These are phyloP conservation scores for Cucurbitaria berberidis DNA, from an alignment of 2,329 filamentous ascomycete species.

Conservation along the genomic window DNA sequence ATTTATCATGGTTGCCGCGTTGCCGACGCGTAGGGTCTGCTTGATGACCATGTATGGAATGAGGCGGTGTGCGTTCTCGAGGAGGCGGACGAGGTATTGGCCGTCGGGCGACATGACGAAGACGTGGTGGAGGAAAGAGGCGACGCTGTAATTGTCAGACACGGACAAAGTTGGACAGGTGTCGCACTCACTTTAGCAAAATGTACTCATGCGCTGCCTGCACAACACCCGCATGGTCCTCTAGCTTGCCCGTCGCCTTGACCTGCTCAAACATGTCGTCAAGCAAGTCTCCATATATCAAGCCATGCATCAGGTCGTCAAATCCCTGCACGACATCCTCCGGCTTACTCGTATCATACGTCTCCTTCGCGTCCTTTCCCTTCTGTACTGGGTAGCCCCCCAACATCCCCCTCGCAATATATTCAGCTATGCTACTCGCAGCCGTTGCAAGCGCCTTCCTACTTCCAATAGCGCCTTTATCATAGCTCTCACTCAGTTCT, in stretches of 20 bases:
- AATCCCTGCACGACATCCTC: conserved; percentile 69
- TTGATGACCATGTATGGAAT: conserved; percentile 74
- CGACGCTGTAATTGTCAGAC: conserved; percentile 59
- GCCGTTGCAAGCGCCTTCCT: conserved; percentile 78
- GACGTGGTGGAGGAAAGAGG: conserved; percentile 75
- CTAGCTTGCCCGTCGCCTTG: conserved; percentile 66
- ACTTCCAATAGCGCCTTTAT: conserved; percentile 76
- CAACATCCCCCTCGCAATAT: conserved; percentile 69
- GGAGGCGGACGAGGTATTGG: conserved; percentile 72
- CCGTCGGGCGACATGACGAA: conserved; percentile 77
- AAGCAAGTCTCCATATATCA: conserved; percentile 72
- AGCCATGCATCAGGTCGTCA: conserved; percentile 68
- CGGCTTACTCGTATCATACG: conserved; percentile 66
- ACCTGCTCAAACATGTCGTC: conserved; percentile 69
- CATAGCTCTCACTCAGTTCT: conserved; percentile 80
- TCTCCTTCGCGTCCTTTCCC: conserved; percentile 38
- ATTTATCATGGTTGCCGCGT: conserved; percentile 81
- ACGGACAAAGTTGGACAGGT: not conserved
- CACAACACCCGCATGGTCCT: conserved; percentile 67
- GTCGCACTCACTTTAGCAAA: conserved; percentile 68
- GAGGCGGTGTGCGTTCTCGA: conserved; percentile 72
- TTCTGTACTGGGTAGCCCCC: conserved; percentile 62
- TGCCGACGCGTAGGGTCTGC: conserved; percentile 76
- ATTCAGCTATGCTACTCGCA: conserved; percentile 71
- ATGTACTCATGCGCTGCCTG: conserved; percentile 71